A percentile compares a stretch with the other conserved stretches of the same genome.
Evolutionary conservation across 1,284 basidiomycete genomes (phyloP).

Genomic region (Phylloporus gajari): DNA sequence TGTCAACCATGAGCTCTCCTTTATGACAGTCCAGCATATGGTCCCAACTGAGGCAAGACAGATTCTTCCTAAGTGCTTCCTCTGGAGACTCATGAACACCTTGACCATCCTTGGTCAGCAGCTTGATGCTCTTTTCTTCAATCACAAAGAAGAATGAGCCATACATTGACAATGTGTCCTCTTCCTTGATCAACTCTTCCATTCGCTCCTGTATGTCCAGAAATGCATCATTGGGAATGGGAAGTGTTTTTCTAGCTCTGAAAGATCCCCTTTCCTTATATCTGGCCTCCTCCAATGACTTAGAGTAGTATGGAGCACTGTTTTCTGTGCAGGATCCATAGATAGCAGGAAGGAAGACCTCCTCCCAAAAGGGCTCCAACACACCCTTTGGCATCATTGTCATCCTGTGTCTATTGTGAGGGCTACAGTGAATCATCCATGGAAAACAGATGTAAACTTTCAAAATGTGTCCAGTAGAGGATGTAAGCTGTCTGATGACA

Average conservation of each 20-base stretch:
- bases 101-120: slow-evolving; percentile 1
- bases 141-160: slow-evolving; percentile 28
- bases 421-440: slow-evolving; percentile 23
- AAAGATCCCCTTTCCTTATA: too few species aligned
- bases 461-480: neutral
- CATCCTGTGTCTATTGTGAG: too few species aligned
- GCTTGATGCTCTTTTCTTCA: slow-evolving; percentile 22
- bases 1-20: slow-evolving; percentile 9
- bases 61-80: neutral
- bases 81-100: neutral
- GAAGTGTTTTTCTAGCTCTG: too few species aligned
- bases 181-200: neutral
- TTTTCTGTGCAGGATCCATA: too few species aligned
- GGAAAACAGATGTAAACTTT: slow-evolving; percentile 24
- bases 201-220: slow-evolving; percentile 3
- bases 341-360: slow-evolving; percentile 22
- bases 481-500: neutral
- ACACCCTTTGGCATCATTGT: slow-evolving; percentile 5
- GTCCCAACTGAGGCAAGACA: slow-evolving; percentile 17
- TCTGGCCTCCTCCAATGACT: slow-evolving; percentile 3
- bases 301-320: slow-evolving; percentile 7
- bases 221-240: neutral
- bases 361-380: slow-evolving; percentile 9
- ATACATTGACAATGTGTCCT: neutral
- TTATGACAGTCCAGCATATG: slow-evolving; percentile 9